These are phyloP conservation scores for Xanthoceras sorbifolium DNA, from an alignment of 345 rosid genomes.

Conservation along the genomic window DNA sequence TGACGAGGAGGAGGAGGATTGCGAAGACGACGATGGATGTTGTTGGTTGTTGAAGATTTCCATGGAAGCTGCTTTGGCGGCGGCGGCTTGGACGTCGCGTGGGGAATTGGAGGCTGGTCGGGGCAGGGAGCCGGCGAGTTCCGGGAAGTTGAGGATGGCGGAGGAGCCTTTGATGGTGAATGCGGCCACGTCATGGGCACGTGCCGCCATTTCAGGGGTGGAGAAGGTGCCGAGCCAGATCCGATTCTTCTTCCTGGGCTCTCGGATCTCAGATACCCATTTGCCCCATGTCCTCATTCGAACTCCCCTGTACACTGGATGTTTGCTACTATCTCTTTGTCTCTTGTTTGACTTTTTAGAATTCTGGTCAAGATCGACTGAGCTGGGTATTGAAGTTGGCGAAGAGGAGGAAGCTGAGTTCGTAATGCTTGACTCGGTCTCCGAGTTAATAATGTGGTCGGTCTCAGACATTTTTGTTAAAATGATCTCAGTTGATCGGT, in stretches of 20 bases:
- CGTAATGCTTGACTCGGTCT: slow-evolving; percentile 7
- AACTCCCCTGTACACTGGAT: slow-evolving; percentile 76
- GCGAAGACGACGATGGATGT: slow-evolving; percentile 18
- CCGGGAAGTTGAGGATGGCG: slow-evolving; percentile 86
- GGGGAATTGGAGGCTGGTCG: slow-evolving; percentile 78
- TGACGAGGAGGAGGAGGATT: slow-evolving; percentile 24
- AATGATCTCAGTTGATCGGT: background rate
- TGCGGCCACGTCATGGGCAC: slow-evolving; percentile 98
- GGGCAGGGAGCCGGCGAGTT: slow-evolving; percentile 68
- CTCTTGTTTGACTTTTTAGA: slow-evolving; percentile 8
- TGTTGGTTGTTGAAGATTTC: slow-evolving; percentile 18
- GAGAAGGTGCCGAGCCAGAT: slow-evolving; percentile 98
- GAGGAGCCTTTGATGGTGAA: slow-evolving; percentile 77
- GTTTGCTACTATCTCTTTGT: slow-evolving; percentile 35
- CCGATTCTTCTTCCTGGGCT: slow-evolving; percentile 89
- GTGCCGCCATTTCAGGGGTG: slow-evolving; percentile 94
- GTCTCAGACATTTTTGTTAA: background rate
- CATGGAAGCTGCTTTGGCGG: slow-evolving; percentile 86
- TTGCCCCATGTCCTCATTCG: slow-evolving; percentile 96
- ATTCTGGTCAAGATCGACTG: slow-evolving; percentile 5
- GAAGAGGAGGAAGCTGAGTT: slow-evolving; percentile 20
- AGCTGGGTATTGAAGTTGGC: background rate
- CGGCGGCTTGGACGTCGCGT: slow-evolving; percentile 91
- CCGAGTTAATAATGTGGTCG: background rate
- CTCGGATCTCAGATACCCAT: slow-evolving; percentile 98